phyloP scores from a whole-genome alignment of 169 alveolate species.

The Plasmodium falciparum region DNA sequence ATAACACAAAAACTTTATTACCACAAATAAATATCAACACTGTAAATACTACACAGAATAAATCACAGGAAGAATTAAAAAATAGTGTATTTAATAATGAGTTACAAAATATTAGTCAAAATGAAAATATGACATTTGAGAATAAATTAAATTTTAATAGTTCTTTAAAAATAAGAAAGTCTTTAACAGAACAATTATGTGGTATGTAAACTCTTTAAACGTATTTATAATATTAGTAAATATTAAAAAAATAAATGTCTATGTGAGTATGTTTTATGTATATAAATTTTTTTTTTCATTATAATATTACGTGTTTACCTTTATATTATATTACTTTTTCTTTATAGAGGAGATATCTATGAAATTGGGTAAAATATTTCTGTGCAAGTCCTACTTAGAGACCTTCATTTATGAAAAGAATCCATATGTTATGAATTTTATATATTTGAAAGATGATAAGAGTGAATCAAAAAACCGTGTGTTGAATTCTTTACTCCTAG shows the following conservation, averaged over 20 bases:
- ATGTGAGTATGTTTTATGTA: background rate
- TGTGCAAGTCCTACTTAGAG: slow-evolving; percentile 73
- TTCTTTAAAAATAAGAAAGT: slow-evolving; percentile 52
- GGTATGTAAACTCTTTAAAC: slow-evolving; percentile 21
- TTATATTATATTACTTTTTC: background rate
- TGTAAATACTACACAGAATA: slow-evolving; percentile 12
- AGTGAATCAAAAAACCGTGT: slow-evolving; percentile 73
- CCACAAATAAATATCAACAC: background rate
- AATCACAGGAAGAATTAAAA: slow-evolving; percentile 17
- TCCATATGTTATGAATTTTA: slow-evolving; percentile 72
- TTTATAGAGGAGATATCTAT: slow-evolving; percentile 73
- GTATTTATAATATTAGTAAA: background rate
- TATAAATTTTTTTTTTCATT: background rate
- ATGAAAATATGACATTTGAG: slow-evolving; percentile 51
- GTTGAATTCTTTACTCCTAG: slow-evolving; percentile 51
- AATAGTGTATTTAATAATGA: slow-evolving; percentile 18
- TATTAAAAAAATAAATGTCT: slow-evolving; percentile 3
- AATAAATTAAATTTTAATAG: slow-evolving; percentile 71
- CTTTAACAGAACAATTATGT: slow-evolving; percentile 74
- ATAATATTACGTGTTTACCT: background rate
- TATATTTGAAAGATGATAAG: slow-evolving; percentile 60
- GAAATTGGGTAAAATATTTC: slow-evolving; percentile 68
- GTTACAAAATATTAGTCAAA: slow-evolving; percentile 32
- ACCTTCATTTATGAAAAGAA: slow-evolving; percentile 71
- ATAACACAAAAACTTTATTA: background rate